A percentile compares a stretch with the other conserved stretches of the same genome.
Evolutionary conservation across 306 rosid species (phyloP).

Genomic region (Cicer arietinum): DNA sequence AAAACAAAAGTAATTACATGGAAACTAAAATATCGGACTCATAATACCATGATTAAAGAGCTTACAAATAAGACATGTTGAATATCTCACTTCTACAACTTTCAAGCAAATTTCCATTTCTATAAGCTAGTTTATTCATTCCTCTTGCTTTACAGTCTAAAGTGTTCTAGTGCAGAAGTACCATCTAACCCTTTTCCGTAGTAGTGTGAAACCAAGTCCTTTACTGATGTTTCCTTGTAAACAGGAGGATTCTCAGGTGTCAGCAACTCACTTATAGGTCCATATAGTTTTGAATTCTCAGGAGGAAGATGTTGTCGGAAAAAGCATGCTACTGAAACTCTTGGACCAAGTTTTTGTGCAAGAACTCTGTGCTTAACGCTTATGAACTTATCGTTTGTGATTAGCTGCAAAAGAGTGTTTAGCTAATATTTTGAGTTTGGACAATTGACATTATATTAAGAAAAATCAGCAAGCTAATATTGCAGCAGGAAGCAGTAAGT

Average conservation of each 20-base stretch:
- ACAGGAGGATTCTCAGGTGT: constrained; percentile 36
- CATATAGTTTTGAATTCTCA: constrained; percentile 26
- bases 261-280: constrained; percentile 28
- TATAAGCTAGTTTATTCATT: neutral
- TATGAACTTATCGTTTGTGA: constrained; percentile 28
- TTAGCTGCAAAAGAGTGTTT: constrained; percentile 24
- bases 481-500: no score
- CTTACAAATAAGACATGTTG: neutral
- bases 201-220: constrained; percentile 4
- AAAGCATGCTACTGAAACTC: constrained; percentile 39
- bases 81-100: neutral
- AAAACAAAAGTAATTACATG: neutral
- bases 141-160: neutral
- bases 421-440: neutral
- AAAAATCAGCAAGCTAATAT: no score
- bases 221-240: constrained; percentile 15
- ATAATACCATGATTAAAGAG: neutral
- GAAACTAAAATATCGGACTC: neutral
- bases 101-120: neutral
- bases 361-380: constrained; percentile 33
- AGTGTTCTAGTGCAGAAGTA: constrained; percentile 24
- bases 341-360: constrained; percentile 19
- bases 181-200: constrained; percentile 28
- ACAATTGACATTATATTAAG: neutral
- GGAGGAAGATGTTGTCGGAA: constrained; percentile 29